Conservation (phyloP, 1,284 basidiomycete genomes). For the Xanthoconium separans region DNA sequence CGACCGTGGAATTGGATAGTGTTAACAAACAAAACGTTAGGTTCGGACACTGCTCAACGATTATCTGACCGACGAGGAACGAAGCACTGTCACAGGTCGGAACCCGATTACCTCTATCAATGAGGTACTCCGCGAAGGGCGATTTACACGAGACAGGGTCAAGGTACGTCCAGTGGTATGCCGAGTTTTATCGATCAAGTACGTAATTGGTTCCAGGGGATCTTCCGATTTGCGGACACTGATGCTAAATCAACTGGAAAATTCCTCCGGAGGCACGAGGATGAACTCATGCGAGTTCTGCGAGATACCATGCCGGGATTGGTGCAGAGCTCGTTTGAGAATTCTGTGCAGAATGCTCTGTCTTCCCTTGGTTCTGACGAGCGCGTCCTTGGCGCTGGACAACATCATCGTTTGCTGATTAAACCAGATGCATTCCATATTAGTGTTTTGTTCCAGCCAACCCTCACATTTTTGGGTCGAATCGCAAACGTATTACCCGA, state of each 20-base stretch:
- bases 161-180: conserved; percentile 52
- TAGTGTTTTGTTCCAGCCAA: conserved; percentile 91
- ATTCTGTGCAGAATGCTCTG: conserved; percentile 58
- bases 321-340: conserved; percentile 69
- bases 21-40: conserved; percentile 39
- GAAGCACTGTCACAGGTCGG: conserved; percentile 70
- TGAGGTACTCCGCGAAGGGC: conserved; percentile 87
- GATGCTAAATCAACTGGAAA: conserved; percentile 72
- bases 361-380: conserved; percentile 68
- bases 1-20: conserved; percentile 1
- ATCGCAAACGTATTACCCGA: conserved; percentile 72
- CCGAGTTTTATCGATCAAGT: conserved; percentile 1
- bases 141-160: conserved; percentile 70
- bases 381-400: conserved; percentile 63
- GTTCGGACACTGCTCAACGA: conserved; percentile 85
- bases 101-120: conserved; percentile 94
- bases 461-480: conserved; percentile 81
- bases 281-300: conserved; percentile 81
- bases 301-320: conserved; percentile 94
- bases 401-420: conserved; percentile 85
- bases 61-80: conserved; percentile 89
- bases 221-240: conserved; percentile 91
- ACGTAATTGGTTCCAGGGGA: conserved; percentile 46
- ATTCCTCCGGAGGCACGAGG: conserved; percentile 76
- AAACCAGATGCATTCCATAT: conserved; percentile 95